Evolutionary conservation across 2,329 filamentous ascomycete species (phyloP).

Genomic region (Apiospora saccharicola): DNA sequence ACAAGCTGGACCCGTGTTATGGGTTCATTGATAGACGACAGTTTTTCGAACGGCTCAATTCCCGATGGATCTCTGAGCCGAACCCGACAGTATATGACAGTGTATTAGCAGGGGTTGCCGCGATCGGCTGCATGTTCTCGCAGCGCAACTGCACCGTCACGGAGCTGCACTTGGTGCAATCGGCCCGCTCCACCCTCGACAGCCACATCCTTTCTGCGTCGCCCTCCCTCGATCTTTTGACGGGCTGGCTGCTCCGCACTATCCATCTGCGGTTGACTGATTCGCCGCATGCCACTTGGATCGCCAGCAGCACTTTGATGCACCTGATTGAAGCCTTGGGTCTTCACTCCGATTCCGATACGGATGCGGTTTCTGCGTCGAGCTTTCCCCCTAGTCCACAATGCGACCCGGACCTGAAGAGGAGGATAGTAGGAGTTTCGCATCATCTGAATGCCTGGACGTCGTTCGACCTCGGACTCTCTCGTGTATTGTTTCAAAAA

Average conservation of each 20-base stretch:
- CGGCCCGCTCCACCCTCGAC: conserved; percentile 55
- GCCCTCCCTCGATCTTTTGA: conserved; percentile 49
- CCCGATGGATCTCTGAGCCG: conserved; percentile 43
- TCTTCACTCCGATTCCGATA: conserved; percentile 48
- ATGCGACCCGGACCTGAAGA: conserved; percentile 47
- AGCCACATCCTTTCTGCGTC: conserved; percentile 40
- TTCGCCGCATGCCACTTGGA: conserved; percentile 62
- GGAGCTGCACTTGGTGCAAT: conserved; percentile 55
- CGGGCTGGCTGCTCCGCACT: conserved; percentile 60
- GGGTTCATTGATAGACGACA: conserved; percentile 52
- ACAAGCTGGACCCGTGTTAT: conserved; percentile 60
- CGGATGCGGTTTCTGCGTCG: conserved; percentile 26
- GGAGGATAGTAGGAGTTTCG: conserved; percentile 57
- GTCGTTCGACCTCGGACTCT: conserved; percentile 65
- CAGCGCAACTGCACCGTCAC: conserved; percentile 47
- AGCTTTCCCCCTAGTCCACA: conserved; percentile 37
- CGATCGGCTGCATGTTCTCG: conserved; percentile 60
- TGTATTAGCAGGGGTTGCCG: conserved; percentile 62
- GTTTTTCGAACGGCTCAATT: conserved; percentile 40
- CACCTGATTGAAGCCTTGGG: conserved; percentile 64
- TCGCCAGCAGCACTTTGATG: conserved; percentile 64
- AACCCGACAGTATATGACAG: conserved; percentile 49
- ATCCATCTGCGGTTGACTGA: conserved; percentile 61
- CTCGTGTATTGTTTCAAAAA: conserved; percentile 48
- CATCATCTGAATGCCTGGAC: conserved; percentile 67